A percentile compares a stretch with the other conserved stretches of the same genome.
Conservation (phyloP, 2,329 filamentous ascomycete genomes). For the Talaromyces sp. region DNA sequence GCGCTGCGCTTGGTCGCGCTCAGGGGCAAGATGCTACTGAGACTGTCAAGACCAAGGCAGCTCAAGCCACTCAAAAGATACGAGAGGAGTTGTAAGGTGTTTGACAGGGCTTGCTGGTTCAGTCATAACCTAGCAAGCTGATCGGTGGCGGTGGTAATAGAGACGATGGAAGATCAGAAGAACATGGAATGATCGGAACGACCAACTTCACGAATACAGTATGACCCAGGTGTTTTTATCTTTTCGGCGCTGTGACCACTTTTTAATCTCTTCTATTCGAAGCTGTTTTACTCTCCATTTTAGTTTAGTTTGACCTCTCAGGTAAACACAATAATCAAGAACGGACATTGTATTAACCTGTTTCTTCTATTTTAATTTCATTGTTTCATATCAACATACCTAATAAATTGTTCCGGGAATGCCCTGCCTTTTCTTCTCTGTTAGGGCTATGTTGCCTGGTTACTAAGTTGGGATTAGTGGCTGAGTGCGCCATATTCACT, state of each 20-base stretch:
- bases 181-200: conserved; percentile 1
- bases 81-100: conserved; percentile 28
- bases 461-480: not conserved
- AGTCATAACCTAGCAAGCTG: not conserved
- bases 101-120: not conserved
- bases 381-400: not conserved
- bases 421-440: not conserved
- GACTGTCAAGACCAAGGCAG: conserved; percentile 36
- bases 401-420: not conserved
- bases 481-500: not conserved
- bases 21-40: conserved; percentile 48
- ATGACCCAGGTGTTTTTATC: not conserved
- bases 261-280: not conserved
- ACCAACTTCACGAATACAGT: not conserved
- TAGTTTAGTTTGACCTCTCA: not conserved
- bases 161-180: not conserved
- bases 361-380: not conserved
- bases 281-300: not conserved
- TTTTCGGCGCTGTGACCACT: conserved; percentile 7
- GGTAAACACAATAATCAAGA: not conserved
- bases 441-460: not conserved
- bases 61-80: conserved; percentile 46
- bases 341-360: not conserved
- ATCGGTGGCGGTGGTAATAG: not conserved
- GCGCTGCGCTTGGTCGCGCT: conserved; percentile 43